Evolutionary conservation across 2,329 filamentous ascomycete species (phyloP), one percentile per base, ranked within the genome.

Genomic region (Scleromitrula shiraiana): DNA sequence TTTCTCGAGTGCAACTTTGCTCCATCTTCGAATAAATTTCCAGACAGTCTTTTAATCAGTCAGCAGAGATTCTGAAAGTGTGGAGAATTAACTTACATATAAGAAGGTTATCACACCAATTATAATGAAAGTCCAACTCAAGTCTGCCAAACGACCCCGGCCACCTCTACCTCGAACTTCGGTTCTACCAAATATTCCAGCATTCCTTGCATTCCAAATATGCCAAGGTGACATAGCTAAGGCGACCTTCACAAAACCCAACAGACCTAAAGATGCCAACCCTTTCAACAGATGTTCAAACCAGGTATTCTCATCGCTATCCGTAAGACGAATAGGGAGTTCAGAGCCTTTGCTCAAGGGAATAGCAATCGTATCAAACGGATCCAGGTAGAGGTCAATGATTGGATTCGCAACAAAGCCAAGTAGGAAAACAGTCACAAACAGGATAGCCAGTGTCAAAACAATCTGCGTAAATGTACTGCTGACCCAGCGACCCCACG

Each of bases 331-430:
- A 67, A 59, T 41, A 30, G 15, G 7, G 12, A 39, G 37, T 73
- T 67, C 33, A 67, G 59, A 35, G 71, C 70, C 27, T 68, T 68
- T 68, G 58, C 57, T 68, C 52, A 57, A 65, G 39, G 64, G 61
- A 62, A 66, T 69, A 23, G 72, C 69, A 33, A 74, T 68, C 9
- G 78, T 79, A 42, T 81, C 79, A 48, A 80, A 68, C 0, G 89
- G 89, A 61, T 95, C 88, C 46, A 91, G 69, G 71, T 91, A 95
- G 23, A 95, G 70, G 58, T 89, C 87, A 65, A 97, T 83, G 51
- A 97, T 88, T 1, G 90, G 90, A 66, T 97, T 90, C 51, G 90
- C 91, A 56, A 97, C 69, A 60, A 96, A 97, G 35, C 93, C 93
- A 48, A 97, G 78, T 0, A 87, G 32, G 61, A 95, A 97, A 22